A percentile compares a stretch with the other conserved stretches of the same genome.
Evolutionary conservation across 2,329 filamentous ascomycete genomes (phyloP).

Genomic region (Clonostachys solani): DNA sequence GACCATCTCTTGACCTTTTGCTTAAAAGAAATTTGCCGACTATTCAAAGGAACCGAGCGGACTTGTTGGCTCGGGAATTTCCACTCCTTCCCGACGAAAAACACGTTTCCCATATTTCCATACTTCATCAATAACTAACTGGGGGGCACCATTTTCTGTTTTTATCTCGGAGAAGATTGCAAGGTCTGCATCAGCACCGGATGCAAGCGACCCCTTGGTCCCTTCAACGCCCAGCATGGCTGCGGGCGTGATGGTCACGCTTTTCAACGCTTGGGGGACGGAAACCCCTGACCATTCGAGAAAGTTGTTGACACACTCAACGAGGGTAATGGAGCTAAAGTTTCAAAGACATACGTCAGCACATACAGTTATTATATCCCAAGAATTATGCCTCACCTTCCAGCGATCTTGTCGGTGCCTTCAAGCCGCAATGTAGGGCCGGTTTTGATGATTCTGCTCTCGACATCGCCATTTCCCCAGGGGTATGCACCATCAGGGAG

Average conservation of each 20-base stretch:
- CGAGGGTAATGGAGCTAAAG: constrained; percentile 60
- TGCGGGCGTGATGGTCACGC: constrained; percentile 74
- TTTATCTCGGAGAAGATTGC: constrained; percentile 60
- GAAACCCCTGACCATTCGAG: constrained; percentile 67
- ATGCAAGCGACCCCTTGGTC: constrained; percentile 60
- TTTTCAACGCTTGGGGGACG: constrained; percentile 63
- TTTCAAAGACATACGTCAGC: background rate
- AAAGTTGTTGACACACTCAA: constrained; percentile 82
- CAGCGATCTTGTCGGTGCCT: constrained; percentile 74
- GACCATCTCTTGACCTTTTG: too few relatives aligned
- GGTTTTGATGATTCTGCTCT: constrained; percentile 61
- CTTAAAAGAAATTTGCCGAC: too few relatives aligned
- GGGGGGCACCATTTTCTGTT: constrained; percentile 33
- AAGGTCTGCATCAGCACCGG: constrained; percentile 66
- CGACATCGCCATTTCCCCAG: constrained; percentile 71
- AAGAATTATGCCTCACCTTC: constrained; percentile 47
- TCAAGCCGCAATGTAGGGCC: constrained; percentile 72
- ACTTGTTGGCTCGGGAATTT: background rate
- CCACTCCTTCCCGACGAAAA: background rate
- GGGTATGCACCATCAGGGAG: constrained; percentile 79
- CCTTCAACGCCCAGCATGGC: constrained; percentile 66
- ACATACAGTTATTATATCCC: too few relatives aligned
- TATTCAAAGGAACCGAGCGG: background rate
- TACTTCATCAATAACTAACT: constrained; percentile 66
- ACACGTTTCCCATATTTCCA: constrained; percentile 67